These are phyloP conservation scores for Trifolium repens DNA, from an alignment of 306 rosid genomes.

Conservation along the genomic window DNA sequence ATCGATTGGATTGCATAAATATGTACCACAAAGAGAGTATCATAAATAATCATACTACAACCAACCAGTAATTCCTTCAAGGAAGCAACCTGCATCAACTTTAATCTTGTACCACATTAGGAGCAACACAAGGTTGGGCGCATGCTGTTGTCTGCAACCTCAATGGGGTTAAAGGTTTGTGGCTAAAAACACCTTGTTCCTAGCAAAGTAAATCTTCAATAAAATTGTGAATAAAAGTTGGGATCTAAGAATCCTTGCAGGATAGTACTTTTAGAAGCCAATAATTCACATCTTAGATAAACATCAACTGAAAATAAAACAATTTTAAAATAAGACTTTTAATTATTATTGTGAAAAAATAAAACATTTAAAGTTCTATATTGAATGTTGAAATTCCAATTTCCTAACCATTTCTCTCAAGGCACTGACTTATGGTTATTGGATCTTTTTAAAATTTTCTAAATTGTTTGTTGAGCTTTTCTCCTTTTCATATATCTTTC, in stretches of 20 bases:
- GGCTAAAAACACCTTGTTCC: not conserved
- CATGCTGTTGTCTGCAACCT: not conserved
- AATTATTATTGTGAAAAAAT: too few relatives aligned
- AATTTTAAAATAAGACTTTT: too few relatives aligned
- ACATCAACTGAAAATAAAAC: too few relatives aligned
- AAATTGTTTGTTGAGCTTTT: too few relatives aligned
- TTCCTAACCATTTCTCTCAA: too few relatives aligned
- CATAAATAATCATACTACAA: not conserved
- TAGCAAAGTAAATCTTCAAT: not conserved
- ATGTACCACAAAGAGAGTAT: not conserved
- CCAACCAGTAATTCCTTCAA: not conserved
- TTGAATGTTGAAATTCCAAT: too few relatives aligned
- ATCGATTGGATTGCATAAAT: too few relatives aligned
- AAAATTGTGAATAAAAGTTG: not conserved
- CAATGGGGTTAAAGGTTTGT: not conserved
- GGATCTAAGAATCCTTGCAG: not conserved
- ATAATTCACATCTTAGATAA: not conserved
- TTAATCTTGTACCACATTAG: not conserved
- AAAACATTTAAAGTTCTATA: too few relatives aligned
- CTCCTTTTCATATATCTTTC: too few relatives aligned
- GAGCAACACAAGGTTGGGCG: not conserved
- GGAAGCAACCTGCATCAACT: not conserved
- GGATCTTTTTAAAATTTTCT: too few relatives aligned
- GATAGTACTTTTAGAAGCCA: not conserved
- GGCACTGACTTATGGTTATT: too few relatives aligned